phyloP scores from a whole-genome alignment of 345 rosid genomes.

The Firmiana major region DNA sequence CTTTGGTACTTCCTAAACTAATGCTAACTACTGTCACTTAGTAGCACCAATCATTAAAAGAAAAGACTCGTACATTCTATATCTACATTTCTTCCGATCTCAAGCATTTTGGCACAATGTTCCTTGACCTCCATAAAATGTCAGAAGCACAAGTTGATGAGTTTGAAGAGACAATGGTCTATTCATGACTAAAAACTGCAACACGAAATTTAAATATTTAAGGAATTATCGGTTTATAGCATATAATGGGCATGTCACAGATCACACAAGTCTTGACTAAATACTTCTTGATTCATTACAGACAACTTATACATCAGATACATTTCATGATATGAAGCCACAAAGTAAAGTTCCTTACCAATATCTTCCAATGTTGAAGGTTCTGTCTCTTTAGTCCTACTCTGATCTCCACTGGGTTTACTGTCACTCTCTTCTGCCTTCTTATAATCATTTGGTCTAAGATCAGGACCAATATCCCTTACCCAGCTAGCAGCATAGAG shows the following conservation, averaged over 20 bases:
- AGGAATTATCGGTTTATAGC: no score
- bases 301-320: background rate
- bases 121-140: background rate
- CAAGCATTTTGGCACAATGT: background rate
- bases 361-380: slow-evolving; percentile 85
- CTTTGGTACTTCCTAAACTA: background rate
- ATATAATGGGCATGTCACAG: background rate
- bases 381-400: slow-evolving; percentile 38
- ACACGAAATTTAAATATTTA: background rate
- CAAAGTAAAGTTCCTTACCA: slow-evolving; percentile 40
- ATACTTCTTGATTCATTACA: slow-evolving; percentile 1
- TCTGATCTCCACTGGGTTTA: slow-evolving; percentile 22
- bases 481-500: slow-evolving; percentile 94
- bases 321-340: background rate
- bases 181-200: background rate
- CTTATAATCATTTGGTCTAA: slow-evolving; percentile 79
- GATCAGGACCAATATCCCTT: slow-evolving; percentile 91
- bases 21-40: background rate
- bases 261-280: background rate
- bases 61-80: background rate
- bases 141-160: background rate
- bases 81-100: background rate
- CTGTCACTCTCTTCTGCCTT: slow-evolving; percentile 48
- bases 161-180: background rate
- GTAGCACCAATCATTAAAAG: background rate